These are phyloP conservation scores for Aspergillus pseudoviridinutans DNA, from an alignment of 2,329 filamentous ascomycete species.

Conservation along the genomic window DNA sequence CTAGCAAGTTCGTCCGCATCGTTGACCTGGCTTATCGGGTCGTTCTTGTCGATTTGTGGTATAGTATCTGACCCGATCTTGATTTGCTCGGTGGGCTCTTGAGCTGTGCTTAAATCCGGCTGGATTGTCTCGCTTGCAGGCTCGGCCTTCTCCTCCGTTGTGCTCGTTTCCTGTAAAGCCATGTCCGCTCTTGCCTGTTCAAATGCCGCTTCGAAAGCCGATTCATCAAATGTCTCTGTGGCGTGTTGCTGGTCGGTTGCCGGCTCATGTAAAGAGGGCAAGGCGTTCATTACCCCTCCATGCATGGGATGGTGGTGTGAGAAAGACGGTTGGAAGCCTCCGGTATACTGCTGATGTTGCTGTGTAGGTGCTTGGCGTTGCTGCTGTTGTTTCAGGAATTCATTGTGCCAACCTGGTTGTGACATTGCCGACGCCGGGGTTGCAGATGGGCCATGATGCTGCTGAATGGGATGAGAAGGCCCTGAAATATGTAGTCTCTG, in stretches of 20 bases:
- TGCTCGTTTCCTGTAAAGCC: conserved; percentile 23
- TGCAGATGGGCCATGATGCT: conserved; percentile 44
- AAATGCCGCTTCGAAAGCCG: conserved; percentile 45
- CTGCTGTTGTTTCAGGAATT: conserved; percentile 49
- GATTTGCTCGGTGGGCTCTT: conserved; percentile 22
- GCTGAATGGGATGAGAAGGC: conserved; percentile 41
- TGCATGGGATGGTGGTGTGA: conserved; percentile 23
- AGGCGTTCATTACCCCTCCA: conserved; percentile 16
- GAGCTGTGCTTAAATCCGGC: conserved; percentile 8
- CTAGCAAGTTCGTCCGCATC: conserved; percentile 66
- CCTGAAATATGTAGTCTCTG: conserved; percentile 41
- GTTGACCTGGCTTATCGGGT: conserved; percentile 29
- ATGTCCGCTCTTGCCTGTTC: conserved; percentile 39
- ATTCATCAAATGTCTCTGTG: conserved; percentile 39
- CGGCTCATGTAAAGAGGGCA: conserved; percentile 23
- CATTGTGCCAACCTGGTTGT: conserved; percentile 55
- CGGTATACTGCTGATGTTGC: conserved; percentile 16
- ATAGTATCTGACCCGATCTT: conserved; percentile 45
- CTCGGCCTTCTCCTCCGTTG: conserved; percentile 12
- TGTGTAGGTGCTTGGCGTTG: conserved; percentile 23
- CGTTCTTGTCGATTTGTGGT: conserved; percentile 30
- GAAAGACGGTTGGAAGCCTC: conserved; percentile 29
- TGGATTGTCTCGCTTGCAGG: conserved; percentile 16
- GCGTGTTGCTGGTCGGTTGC: conserved; percentile 19
- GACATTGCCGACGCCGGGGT: conserved; percentile 27